These are phyloP conservation scores for Bipolaris gigantea DNA, from an alignment of 2,329 filamentous ascomycete species.

Conservation along the genomic window DNA sequence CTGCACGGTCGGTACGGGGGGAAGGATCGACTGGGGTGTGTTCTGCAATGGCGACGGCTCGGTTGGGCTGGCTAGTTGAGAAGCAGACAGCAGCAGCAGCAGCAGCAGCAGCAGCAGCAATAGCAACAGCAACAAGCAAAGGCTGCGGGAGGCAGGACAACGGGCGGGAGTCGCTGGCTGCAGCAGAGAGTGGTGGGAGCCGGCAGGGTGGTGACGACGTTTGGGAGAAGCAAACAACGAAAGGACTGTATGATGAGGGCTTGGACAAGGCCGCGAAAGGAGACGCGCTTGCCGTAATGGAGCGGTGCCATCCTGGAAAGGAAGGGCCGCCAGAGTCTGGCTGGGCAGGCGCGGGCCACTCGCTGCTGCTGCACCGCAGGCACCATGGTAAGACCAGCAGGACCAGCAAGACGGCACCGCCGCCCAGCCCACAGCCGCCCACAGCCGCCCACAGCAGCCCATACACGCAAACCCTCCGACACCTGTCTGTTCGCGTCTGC, in stretches of 20 bases:
- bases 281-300: slow-evolving; percentile 23
- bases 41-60: neutral
- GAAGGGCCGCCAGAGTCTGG: slow-evolving; percentile 22
- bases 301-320: slow-evolving; percentile 17
- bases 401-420: no score
- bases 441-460: no score
- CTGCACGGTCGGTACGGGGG: slow-evolving; percentile 32
- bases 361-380: slow-evolving; percentile 18
- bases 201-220: slow-evolving; percentile 15
- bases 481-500: slow-evolving; percentile 12
- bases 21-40: slow-evolving; percentile 21
- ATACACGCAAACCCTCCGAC: slow-evolving; percentile 13
- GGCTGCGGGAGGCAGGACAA: slow-evolving; percentile 1
- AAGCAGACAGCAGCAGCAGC: slow-evolving; percentile 25
- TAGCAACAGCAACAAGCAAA: slow-evolving; percentile 30
- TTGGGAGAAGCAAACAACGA: slow-evolving; percentile 19
- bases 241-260: slow-evolving; percentile 12
- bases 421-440: no score
- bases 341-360: slow-evolving; percentile 17
- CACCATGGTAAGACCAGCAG: neutral
- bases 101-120: no score
- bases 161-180: slow-evolving; percentile 25
- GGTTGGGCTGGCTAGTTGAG: slow-evolving; percentile 16
- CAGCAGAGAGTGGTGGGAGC: slow-evolving; percentile 25
- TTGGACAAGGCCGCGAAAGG: slow-evolving; percentile 27